These are phyloP conservation scores for Geranomyces variabilis DNA, from an alignment of 192 early-diverging fungal species.

Conservation along the genomic window DNA sequence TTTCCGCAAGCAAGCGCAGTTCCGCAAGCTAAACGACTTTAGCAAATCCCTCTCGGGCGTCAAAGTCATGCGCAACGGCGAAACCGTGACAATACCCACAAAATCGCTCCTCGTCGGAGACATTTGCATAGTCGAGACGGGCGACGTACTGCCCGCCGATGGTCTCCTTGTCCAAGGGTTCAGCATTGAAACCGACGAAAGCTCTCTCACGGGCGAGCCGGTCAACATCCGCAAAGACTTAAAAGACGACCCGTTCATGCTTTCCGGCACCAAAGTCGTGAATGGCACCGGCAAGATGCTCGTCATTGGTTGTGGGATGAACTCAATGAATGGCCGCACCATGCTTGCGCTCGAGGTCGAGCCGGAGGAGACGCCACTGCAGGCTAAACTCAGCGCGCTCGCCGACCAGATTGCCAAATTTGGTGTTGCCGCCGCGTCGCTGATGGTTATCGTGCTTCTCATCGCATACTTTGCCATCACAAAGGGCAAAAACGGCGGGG, in stretches of 20 bases:
- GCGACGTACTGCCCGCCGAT: constrained; percentile 95
- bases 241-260: constrained; percentile 78
- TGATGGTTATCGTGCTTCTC: constrained; percentile 86
- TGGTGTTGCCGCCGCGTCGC: constrained; percentile 78
- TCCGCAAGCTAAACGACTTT: constrained; percentile 55
- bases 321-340: constrained; percentile 88
- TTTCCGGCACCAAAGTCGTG: constrained; percentile 90
- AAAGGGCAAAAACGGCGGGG: constrained; percentile 13
- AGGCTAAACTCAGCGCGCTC: constrained; percentile 83
- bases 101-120: constrained; percentile 90
- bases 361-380: constrained; percentile 86
- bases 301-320: constrained; percentile 79
- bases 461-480: constrained; percentile 78
- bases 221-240: constrained; percentile 76
- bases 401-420: constrained; percentile 94
- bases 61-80: constrained; percentile 72
- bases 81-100: constrained; percentile 73
- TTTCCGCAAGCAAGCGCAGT: constrained; percentile 57
- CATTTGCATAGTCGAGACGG: constrained; percentile 81
- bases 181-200: constrained; percentile 87
- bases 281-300: constrained; percentile 88
- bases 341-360: constrained; percentile 88
- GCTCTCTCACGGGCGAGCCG: constrained; percentile 89
- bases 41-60: constrained; percentile 38
- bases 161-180: constrained; percentile 79